Percentiles rank a stretch among this genome's conserved stretches.
These are phyloP conservation scores for Oenanthe javanica DNA, from an alignment of 140 eudicot genomes.

Conservation along the genomic window DNA sequence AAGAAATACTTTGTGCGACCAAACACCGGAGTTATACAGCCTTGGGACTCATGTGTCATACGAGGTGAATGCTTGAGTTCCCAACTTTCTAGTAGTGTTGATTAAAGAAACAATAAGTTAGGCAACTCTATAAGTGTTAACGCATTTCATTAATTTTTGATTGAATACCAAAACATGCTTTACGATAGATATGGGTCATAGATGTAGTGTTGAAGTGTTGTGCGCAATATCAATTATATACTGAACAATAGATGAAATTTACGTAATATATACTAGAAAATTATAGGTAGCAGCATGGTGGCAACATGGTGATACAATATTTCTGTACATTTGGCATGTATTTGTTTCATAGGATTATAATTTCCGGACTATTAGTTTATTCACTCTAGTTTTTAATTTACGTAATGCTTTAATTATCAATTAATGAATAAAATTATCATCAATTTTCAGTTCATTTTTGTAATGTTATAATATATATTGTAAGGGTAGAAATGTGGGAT, in stretches of 20 bases:
- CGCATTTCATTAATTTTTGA: background rate
- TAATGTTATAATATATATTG: too few relatives aligned
- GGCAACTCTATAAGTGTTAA: background rate
- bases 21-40: conserved; percentile 78
- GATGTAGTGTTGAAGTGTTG: background rate
- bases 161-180: background rate
- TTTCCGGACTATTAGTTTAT: too few relatives aligned
- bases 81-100: background rate
- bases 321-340: background rate
- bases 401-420: too few relatives aligned
- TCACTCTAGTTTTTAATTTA: too few relatives aligned
- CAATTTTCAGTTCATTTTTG: too few relatives aligned
- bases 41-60: conserved; percentile 60
- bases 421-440: too few relatives aligned
- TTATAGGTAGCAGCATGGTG: background rate
- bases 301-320: background rate
- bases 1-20: conserved; percentile 92
- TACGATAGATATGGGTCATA: background rate
- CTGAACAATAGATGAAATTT: background rate
- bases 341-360: background rate
- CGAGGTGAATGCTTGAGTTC: conserved; percentile 39
- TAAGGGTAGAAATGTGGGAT: too few relatives aligned
- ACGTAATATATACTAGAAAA: background rate
- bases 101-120: background rate
- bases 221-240: background rate